Conservation (phyloP, 2,329 filamentous ascomycete genomes). For the Graphilbum sp. region DNA sequence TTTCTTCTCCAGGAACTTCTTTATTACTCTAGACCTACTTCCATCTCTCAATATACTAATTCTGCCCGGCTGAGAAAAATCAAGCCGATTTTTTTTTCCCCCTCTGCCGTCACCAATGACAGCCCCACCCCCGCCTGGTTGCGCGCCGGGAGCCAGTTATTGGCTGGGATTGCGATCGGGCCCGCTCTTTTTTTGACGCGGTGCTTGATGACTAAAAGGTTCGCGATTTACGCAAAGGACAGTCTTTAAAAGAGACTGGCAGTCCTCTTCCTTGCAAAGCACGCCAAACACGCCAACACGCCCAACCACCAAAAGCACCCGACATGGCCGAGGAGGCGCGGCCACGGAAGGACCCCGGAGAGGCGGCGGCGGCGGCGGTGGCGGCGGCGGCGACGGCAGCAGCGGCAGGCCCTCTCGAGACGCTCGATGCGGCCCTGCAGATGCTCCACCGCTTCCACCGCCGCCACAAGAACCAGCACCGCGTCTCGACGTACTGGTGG, state of each 20-base stretch:
- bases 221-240: no score
- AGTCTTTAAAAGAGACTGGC: no score
- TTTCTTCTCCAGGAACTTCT: no score
- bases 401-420: slow-evolving; percentile 7
- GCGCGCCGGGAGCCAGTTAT: no score
- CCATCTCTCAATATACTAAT: not conserved
- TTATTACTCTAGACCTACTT: not conserved
- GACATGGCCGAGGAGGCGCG: no score
- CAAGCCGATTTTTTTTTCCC: slow-evolving; percentile 2
- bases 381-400: not conserved
- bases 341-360: not conserved
- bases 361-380: not conserved
- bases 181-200: no score
- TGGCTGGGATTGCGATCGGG: no score
- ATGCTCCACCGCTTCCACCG: slow-evolving; percentile 60
- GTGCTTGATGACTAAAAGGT: no score
- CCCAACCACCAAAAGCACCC: not conserved
- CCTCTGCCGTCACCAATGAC: slow-evolving; percentile 1
- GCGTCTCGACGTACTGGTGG: slow-evolving; percentile 61
- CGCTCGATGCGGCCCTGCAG: slow-evolving; percentile 24
- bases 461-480: slow-evolving; percentile 87
- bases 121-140: slow-evolving; percentile 1
- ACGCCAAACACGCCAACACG: no score
- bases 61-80: no score
- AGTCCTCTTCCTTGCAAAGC: no score